A percentile compares a stretch with the other conserved stretches of the same genome.
These are phyloP conservation scores for Tricholoma terreum DNA, from an alignment of 768 basidiomycete genomes.

Conservation along the genomic window DNA sequence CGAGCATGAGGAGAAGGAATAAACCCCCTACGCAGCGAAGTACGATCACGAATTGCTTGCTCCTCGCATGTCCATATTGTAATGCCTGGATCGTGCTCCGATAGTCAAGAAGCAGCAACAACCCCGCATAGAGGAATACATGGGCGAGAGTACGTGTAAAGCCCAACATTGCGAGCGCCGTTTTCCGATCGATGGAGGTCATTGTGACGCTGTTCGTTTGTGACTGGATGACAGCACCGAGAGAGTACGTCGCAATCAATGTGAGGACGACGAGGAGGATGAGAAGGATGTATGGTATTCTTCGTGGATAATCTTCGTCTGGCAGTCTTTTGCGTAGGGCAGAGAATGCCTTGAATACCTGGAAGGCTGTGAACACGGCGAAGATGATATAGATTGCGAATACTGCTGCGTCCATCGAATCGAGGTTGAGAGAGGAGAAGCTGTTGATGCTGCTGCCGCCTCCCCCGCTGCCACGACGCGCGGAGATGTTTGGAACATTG, in stretches of 20 bases:
- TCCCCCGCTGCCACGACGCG: background rate
- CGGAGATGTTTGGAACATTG: background rate
- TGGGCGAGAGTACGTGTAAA: background rate
- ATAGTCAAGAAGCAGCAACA: background rate
- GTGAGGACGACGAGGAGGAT: background rate
- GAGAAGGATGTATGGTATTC: background rate
- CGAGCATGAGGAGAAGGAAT: background rate
- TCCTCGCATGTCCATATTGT: background rate
- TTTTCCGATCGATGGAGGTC: background rate
- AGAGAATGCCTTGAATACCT: background rate
- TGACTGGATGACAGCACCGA: background rate
- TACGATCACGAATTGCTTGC: background rate
- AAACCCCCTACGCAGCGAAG: background rate
- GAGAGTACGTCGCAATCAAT: background rate
- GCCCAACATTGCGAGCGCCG: background rate
- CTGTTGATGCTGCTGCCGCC: background rate
- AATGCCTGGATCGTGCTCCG: background rate
- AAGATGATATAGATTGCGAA: background rate
- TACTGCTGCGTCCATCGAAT: background rate
- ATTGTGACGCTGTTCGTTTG: background rate
- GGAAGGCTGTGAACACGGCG: background rate
- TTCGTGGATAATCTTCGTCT: background rate
- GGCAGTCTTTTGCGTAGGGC: background rate
- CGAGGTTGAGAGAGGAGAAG: background rate
- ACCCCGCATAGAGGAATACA: background rate